A percentile compares a stretch with the other conserved stretches of the same genome.
Evolutionary conservation across 2,329 filamentous ascomycete genomes (phyloP).

Genomic region (Lecanicillium sp.): DNA sequence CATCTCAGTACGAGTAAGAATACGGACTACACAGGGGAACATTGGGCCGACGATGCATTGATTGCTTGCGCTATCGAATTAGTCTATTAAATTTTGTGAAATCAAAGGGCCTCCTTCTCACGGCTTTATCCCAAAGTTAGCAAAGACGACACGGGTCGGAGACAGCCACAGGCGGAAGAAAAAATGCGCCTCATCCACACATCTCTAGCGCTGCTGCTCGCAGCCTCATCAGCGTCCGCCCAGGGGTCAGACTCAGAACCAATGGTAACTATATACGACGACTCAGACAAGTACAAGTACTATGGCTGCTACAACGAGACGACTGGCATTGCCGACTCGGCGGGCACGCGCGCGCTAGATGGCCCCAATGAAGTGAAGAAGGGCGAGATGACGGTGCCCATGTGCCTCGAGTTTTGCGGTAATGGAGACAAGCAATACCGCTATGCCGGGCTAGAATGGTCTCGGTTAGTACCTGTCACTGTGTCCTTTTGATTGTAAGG

Average conservation of each 20-base stretch:
- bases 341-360: slow-evolving; percentile 39
- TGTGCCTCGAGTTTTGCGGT: slow-evolving; percentile 45
- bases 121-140: too few species aligned
- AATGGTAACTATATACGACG: slow-evolving; percentile 24
- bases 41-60: too few species aligned
- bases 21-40: too few species aligned
- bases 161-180: not conserved
- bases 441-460: slow-evolving; percentile 49
- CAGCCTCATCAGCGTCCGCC: not conserved
- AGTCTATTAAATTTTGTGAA: too few species aligned
- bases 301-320: slow-evolving; percentile 55
- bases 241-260: not conserved
- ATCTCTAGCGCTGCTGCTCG: not conserved
- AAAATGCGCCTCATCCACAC: too few species aligned
- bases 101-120: too few species aligned
- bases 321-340: slow-evolving; percentile 31
- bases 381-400: slow-evolving; percentile 42
- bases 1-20: too few species aligned
- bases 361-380: slow-evolving; percentile 30
- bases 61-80: too few species aligned
- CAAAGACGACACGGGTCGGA: too few species aligned
- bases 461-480: slow-evolving; percentile 24
- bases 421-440: slow-evolving; percentile 28
- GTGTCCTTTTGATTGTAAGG: not conserved
- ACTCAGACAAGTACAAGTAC: slow-evolving; percentile 36